Evolutionary conservation across 2,329 filamentous ascomycete genomes (phyloP).

Genomic region (Colletotrichum lini): DNA sequence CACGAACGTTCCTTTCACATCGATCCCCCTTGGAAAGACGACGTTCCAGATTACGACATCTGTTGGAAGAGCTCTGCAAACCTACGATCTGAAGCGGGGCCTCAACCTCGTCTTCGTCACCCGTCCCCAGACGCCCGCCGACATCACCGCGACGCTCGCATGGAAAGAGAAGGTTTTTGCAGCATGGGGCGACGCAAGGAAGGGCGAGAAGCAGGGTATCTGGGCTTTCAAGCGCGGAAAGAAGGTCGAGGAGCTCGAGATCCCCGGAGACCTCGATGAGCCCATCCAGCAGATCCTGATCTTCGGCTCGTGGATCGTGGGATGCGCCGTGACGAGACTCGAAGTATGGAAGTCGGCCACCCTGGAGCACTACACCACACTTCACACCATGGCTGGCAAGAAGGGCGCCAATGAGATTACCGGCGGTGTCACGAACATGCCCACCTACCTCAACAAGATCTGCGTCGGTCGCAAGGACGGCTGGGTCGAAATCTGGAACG

Average conservation of each 20-base stretch:
- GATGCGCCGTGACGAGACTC: conserved; percentile 80
- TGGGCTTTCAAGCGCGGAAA: conserved; percentile 96
- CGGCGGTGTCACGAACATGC: conserved; percentile 87
- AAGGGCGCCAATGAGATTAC: conserved; percentile 78
- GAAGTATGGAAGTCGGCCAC: conserved; percentile 91
- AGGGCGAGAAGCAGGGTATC: conserved; percentile 74
- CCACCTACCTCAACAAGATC: conserved; percentile 96
- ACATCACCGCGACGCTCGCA: conserved; percentile 88
- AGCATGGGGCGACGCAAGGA: conserved; percentile 82
- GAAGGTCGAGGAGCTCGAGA: conserved; percentile 81
- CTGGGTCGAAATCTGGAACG: conserved; percentile 96
- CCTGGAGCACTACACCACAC: conserved; percentile 90
- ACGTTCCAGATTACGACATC: conserved; percentile 98
- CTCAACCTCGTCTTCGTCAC: conserved; percentile 95
- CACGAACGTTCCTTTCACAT: conserved; percentile 90
- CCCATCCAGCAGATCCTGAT: conserved; percentile 84
- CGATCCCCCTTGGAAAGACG: conserved; percentile 89
- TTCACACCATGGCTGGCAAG: conserved; percentile 71
- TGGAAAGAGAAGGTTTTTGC: conserved; percentile 91
- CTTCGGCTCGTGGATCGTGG: conserved; percentile 93
- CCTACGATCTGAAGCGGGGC: conserved; percentile 92
- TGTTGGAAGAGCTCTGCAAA: conserved; percentile 90
- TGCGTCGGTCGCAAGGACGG: conserved; percentile 91
- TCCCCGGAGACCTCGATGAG: conserved; percentile 76
- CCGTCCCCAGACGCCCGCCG: conserved; percentile 86